phyloP scores from a whole-genome alignment of 345 rosid species.

The Hibiscus tridactylites region DNA sequence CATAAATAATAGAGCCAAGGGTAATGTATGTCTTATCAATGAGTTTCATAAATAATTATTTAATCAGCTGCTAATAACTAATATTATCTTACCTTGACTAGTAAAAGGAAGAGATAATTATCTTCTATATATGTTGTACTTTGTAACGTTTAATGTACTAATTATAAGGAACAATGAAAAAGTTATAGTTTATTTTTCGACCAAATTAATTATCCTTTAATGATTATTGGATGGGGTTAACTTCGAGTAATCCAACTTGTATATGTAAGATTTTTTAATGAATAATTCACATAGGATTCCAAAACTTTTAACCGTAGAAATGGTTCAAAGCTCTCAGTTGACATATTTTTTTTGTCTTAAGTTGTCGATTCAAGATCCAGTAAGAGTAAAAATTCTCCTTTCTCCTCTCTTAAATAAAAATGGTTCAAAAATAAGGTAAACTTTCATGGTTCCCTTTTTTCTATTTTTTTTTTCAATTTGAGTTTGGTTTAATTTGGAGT shows the following conservation, averaged over 20 bases:
- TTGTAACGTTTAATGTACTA: neutral
- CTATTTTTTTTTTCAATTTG: too few relatives aligned
- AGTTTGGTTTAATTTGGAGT: too few relatives aligned
- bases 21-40: neutral
- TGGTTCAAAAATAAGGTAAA: neutral
- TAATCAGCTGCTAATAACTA: neutral
- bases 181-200: neutral
- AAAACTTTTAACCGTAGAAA: constrained; percentile 21
- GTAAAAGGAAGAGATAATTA: constrained; percentile 3
- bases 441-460: constrained; percentile 30
- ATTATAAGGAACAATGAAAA: neutral
- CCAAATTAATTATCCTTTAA: neutral
- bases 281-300: constrained; percentile 54
- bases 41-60: neutral
- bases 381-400: too few relatives aligned
- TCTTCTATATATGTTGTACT: neutral
- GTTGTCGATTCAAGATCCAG: too few relatives aligned
- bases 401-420: too few relatives aligned
- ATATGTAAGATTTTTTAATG: neutral
- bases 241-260: neutral
- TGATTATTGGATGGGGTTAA: neutral
- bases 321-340: too few relatives aligned
- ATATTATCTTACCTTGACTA: neutral
- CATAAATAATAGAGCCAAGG: neutral
- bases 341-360: too few relatives aligned